Evolutionary conservation across 2,329 filamentous ascomycete species (phyloP).

Genomic region (Fusarium anthophilum): DNA sequence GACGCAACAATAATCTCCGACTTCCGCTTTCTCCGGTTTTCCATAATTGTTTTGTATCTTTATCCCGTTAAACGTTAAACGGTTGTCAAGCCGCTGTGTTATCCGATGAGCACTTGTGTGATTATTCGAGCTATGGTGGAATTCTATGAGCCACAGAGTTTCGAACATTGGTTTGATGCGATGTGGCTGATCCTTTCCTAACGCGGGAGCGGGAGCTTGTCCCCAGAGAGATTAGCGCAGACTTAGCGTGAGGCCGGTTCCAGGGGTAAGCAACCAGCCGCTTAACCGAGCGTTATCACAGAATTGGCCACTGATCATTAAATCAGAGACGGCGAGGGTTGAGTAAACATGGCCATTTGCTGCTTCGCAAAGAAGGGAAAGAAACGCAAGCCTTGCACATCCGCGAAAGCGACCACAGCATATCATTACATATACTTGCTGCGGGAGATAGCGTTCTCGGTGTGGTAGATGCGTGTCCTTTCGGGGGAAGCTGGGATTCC

Average conservation of each 20-base stretch:
- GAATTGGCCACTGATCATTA: not conserved
- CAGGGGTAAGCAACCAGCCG: constrained; percentile 16
- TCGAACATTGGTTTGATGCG: not conserved
- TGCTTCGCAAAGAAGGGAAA: not conserved
- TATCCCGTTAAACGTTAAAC: not conserved
- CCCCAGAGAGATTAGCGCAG: not conserved
- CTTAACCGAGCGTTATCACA: not conserved
- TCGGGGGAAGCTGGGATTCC: not conserved
- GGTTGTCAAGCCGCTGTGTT: constrained; percentile 12
- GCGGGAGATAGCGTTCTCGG: constrained; percentile 4
- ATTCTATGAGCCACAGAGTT: not conserved
- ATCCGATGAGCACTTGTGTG: not conserved
- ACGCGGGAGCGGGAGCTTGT: not conserved
- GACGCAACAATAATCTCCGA: constrained; percentile 36
- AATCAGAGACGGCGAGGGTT: not conserved
- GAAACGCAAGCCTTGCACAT: not conserved
- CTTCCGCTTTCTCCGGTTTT: constrained; percentile 43
- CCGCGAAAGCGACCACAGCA: not conserved
- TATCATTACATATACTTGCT: not conserved
- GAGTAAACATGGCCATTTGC: not conserved
- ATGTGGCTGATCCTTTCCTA: constrained; percentile 22
- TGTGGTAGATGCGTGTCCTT: constrained; percentile 13
- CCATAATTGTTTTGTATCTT: constrained; percentile 35
- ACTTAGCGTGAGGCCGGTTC: constrained; percentile 4
- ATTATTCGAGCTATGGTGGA: not conserved